These are phyloP conservation scores for Coemansia guatemalensis DNA, from an alignment of 192 early-diverging fungal species.

Conservation along the genomic window DNA sequence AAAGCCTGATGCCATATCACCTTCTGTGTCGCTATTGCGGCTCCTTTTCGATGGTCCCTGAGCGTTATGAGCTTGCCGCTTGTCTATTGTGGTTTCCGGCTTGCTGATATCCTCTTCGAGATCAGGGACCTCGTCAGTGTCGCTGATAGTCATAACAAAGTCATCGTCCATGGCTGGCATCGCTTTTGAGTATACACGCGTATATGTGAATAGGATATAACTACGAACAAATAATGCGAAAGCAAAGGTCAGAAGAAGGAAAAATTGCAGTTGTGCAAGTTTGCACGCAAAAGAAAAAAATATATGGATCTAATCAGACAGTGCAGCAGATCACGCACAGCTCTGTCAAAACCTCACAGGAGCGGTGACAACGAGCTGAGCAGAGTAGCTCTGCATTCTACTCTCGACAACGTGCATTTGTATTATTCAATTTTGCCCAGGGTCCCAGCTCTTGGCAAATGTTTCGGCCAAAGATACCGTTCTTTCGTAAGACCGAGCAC, in stretches of 20 bases:
- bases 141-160: constrained; percentile 75
- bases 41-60: constrained; percentile 8
- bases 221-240: neutral
- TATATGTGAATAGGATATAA: constrained; percentile 3
- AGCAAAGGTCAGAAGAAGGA: neutral
- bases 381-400: too few relatives aligned
- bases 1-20: constrained; percentile 72
- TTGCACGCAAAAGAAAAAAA: constrained; percentile 13
- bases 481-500: constrained; percentile 35
- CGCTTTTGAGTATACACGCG: constrained; percentile 4
- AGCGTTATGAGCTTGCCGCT: constrained; percentile 11
- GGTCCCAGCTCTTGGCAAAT: constrained; percentile 4
- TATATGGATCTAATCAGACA: constrained; percentile 1
- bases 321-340: neutral
- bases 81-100: constrained; percentile 6
- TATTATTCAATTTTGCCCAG: neutral
- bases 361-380: too few relatives aligned
- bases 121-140: constrained; percentile 60
- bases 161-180: constrained; percentile 45
- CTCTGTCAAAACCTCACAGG: too few relatives aligned
- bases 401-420: too few relatives aligned
- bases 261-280: neutral
- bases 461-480: constrained; percentile 39
- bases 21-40: constrained; percentile 16
- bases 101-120: constrained; percentile 48